Evolutionary conservation across 2,329 filamentous ascomycete species (phyloP).

Genomic region (Alternaria arbusti): DNA sequence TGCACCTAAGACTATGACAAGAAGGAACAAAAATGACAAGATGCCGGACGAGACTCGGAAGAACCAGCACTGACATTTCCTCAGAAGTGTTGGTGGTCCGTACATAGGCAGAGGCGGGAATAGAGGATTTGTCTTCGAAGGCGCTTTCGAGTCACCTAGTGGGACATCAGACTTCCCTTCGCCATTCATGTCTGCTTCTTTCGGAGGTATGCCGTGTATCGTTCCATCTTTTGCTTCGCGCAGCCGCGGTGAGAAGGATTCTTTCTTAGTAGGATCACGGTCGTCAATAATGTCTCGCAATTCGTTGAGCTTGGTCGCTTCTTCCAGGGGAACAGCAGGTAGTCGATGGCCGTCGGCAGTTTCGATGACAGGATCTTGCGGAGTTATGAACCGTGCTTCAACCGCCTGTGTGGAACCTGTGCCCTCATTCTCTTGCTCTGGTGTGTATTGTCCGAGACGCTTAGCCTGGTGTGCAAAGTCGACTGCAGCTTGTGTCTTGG

Average conservation of each 20-base stretch:
- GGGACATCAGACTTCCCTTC: conserved; percentile 55
- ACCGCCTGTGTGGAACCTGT: conserved; percentile 62
- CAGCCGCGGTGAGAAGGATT: conserved; percentile 34
- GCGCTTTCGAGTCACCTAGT: conserved; percentile 58
- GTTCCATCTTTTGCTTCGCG: conserved; percentile 53
- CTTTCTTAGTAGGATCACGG: conserved; percentile 40
- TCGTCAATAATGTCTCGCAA: conserved; percentile 61
- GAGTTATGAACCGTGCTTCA: conserved; percentile 67
- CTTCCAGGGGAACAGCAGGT: conserved; percentile 71
- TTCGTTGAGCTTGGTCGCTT: conserved; percentile 73
- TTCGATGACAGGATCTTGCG: conserved; percentile 73
- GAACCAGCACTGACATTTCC: conserved; percentile 68
- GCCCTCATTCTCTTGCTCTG: conserved; percentile 49
- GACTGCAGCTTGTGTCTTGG: conserved; percentile 52
- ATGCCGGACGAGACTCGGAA: conserved; percentile 75
- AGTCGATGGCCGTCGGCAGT: conserved; percentile 71
- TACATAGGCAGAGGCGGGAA: conserved; percentile 87
- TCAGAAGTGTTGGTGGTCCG: conserved; percentile 72
- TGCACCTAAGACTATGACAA: conserved; percentile 76
- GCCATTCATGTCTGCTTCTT: conserved; percentile 34
- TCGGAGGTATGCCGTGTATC: conserved; percentile 45
- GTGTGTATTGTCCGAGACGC: conserved; percentile 51
- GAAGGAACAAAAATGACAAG: conserved; percentile 78
- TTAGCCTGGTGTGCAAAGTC: conserved; percentile 68
- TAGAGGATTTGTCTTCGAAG: conserved; percentile 75